These are phyloP conservation scores for Termitomyces heimii DNA, from an alignment of 768 basidiomycete genomes.

Conservation along the genomic window DNA sequence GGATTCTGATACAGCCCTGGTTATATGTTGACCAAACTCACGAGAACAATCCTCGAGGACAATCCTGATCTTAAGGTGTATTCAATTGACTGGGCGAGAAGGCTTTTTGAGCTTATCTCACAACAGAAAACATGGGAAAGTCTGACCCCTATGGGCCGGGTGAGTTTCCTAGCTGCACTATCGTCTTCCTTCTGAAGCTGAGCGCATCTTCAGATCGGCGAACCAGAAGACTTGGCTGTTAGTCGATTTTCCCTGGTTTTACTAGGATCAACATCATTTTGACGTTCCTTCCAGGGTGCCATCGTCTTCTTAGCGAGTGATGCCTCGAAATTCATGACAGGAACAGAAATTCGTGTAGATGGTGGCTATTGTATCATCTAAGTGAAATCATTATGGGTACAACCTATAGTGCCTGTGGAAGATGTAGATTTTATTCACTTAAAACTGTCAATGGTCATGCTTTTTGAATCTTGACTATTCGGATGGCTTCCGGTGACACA, in stretches of 20 bases:
- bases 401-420: background rate
- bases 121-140: slow-evolving; percentile 78
- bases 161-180: slow-evolving; percentile 24
- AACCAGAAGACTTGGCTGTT: slow-evolving; percentile 88
- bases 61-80: slow-evolving; percentile 71
- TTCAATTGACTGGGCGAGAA: background rate
- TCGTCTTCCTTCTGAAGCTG: slow-evolving; percentile 5
- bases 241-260: slow-evolving; percentile 15
- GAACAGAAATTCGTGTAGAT: slow-evolving; percentile 79
- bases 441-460: background rate
- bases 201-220: slow-evolving; percentile 58
- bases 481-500: background rate
- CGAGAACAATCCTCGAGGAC: slow-evolving; percentile 72
- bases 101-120: slow-evolving; percentile 1
- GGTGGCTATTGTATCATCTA: slow-evolving; percentile 67
- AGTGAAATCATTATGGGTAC: background rate
- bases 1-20: slow-evolving; percentile 54
- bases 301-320: slow-evolving; percentile 89
- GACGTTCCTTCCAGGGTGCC: slow-evolving; percentile 53
- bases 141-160: slow-evolving; percentile 82
- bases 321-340: slow-evolving; percentile 87
- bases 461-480: background rate
- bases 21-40: slow-evolving; percentile 92
- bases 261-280: background rate
- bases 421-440: background rate